Base-by-base conservation (phyloP, 345 rosid species). In the Heritiera fomes region DNA sequence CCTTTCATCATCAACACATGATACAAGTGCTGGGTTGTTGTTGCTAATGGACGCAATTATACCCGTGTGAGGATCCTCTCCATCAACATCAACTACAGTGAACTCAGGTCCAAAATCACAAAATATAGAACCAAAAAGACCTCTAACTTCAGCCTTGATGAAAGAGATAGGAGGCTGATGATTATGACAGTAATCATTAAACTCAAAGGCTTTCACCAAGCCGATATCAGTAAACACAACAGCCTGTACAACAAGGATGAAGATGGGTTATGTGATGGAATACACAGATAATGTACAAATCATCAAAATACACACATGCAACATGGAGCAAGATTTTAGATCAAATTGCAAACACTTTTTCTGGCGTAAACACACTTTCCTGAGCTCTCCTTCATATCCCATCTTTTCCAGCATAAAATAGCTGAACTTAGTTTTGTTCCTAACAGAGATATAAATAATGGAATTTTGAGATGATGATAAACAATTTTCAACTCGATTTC, bases 71-170 rank as follows among this genome's bases (percentile, higher is more conserved):
- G 98, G 98, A 47, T 94, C 98, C 85, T 92, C 93, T 41, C 99
- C 99, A 85, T 94, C 97, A 78, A 92, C 98, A 87, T 96, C 99
- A 13, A 88, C 76, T 79, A 96, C 98, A 9, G 91, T 91, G 81
- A 96, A 96, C 80, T 85, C 91, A 71, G 98, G 94, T 67, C 99
- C 99, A 82, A 96, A 96, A 82, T 96, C 99, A 81, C 99, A 96
- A 85, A 96, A 96, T 46, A 96, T 85, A 17, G 95, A 88, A 75
- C 98, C 99, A 90, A 96, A 96, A 69, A 96, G 95, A 76, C 99
- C 99, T 86, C 98, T 91, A 59, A 94, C 93, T 87, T 94, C 99
- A 78, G 98, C 86, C 86, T 89, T 94, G 82, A 96, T 86, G 82
- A 96, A 96, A 82, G 97, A 81, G 34, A 96, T 92, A 17, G 99